Evolutionary conservation across 1,284 basidiomycete genomes (phyloP).

Genomic region (Cutaneotrichosporon spelunceum): DNA sequence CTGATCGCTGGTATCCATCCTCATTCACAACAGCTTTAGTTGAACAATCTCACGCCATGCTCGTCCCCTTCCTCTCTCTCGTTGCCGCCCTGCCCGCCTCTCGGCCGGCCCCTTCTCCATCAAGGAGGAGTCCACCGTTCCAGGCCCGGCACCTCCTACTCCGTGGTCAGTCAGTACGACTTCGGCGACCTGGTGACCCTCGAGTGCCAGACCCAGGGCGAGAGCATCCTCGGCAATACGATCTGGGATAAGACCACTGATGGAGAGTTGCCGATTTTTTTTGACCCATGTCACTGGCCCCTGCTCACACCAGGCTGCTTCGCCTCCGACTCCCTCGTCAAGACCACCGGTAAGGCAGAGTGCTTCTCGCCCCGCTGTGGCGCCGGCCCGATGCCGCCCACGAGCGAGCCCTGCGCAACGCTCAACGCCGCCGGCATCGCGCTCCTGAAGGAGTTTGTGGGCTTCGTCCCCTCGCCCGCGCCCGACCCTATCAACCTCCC

Average conservation of each 20-base stretch:
- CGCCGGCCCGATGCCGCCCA: not conserved
- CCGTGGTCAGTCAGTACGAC: slow-evolving; percentile 6
- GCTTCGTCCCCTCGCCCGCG: slow-evolving; percentile 5
- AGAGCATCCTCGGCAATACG: slow-evolving; percentile 5
- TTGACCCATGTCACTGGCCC: not conserved
- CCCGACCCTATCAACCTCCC: slow-evolving; percentile 16
- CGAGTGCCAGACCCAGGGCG: slow-evolving; percentile 16
- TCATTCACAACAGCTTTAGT: too few relatives aligned
- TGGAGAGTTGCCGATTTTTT: not conserved
- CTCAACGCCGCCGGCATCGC: slow-evolving; percentile 13
- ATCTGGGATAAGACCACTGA: slow-evolving; percentile 18
- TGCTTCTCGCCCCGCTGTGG: slow-evolving; percentile 6
- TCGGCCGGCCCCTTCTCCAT: slow-evolving; percentile 8
- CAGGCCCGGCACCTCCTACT: slow-evolving; percentile 10
- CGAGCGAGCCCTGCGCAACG: slow-evolving; percentile 3
- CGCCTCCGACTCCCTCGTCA: slow-evolving; percentile 16
- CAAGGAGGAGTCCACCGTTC: slow-evolving; percentile 15
- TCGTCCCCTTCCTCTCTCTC: not conserved
- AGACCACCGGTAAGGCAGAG: slow-evolving; percentile 4
- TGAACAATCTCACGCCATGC: too few relatives aligned
- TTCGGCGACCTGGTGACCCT: slow-evolving; percentile 1
- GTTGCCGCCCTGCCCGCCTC: not conserved
- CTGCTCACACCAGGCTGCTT: slow-evolving; percentile 11
- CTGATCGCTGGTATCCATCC: too few relatives aligned
- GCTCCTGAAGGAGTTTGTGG: slow-evolving; percentile 18